These are phyloP conservation scores for Jaminaea rosea DNA, from an alignment of 1,284 basidiomycete species.

Conservation along the genomic window DNA sequence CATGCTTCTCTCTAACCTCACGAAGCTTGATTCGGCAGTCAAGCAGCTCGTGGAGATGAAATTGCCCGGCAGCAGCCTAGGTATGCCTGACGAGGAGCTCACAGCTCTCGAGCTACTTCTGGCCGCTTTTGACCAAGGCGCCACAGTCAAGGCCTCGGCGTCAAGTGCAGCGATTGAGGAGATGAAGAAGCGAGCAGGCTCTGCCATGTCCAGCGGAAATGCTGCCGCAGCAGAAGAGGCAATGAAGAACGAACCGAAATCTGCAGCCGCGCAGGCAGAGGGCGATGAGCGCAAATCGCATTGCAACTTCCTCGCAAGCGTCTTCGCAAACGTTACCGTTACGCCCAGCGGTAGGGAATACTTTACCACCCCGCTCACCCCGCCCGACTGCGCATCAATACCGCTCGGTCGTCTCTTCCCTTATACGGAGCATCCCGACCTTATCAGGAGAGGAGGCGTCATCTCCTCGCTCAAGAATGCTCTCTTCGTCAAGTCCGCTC, in stretches of 20 bases:
- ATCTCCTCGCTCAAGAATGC: conserved; percentile 45
- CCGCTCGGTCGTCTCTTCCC: conserved; percentile 41
- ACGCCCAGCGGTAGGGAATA: conserved; percentile 40
- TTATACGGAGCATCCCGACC: conserved; percentile 44
- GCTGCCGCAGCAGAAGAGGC: conserved; percentile 3
- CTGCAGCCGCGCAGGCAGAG: conserved; percentile 23
- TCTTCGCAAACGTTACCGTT: conserved; percentile 43
- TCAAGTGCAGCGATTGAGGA: conserved; percentile 27
- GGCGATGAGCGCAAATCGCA: conserved; percentile 36
- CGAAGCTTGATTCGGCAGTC: conserved; percentile 66
- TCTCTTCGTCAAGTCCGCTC: conserved; percentile 40
- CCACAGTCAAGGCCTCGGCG: conserved; percentile 25
- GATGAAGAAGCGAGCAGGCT: conserved; percentile 32
- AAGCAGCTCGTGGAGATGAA: conserved; percentile 54
- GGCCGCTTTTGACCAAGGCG: conserved; percentile 45
- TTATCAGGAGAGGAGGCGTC: conserved; percentile 42
- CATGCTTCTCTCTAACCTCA: conserved; percentile 93
- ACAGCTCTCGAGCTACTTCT: conserved; percentile 39
- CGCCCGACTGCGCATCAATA: neutral
- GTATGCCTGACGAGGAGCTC: conserved; percentile 28
- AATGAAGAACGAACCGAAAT: conserved; percentile 26
- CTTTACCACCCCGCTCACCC: conserved; percentile 33
- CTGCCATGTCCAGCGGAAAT: conserved; percentile 10
- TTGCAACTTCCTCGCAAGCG: conserved; percentile 46
- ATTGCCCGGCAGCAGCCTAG: conserved; percentile 19